phyloP scores from a whole-genome alignment of 176 grass and related monocot genomes.

The Cenchrus americanus region DNA sequence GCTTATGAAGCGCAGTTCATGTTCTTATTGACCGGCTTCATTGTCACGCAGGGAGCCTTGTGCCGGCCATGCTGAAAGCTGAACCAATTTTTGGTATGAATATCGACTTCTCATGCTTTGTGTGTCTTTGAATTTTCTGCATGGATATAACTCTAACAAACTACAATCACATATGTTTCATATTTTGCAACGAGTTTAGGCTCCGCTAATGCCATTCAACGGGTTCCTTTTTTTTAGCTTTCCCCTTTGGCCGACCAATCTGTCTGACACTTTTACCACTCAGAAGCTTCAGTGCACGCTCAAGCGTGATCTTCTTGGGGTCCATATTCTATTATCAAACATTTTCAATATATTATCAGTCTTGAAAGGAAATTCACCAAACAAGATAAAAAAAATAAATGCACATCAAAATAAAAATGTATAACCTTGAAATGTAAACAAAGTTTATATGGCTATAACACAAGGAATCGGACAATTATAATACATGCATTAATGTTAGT shows the following conservation, averaged over 20 bases:
- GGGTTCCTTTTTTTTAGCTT: slow-evolving; percentile 37
- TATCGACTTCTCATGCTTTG: slow-evolving; percentile 10
- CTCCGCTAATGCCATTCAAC: slow-evolving; percentile 52
- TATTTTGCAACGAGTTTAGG: background rate
- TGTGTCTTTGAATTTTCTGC: slow-evolving; percentile 15
- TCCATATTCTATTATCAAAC: slow-evolving; percentile 49
- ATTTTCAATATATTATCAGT: slow-evolving; percentile 46
- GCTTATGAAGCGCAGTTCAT: background rate
- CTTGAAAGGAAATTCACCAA: slow-evolving; percentile 13
- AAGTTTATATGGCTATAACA: background rate
- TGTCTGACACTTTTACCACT: slow-evolving; percentile 68
- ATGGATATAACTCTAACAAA: background rate
- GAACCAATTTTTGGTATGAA: background rate
- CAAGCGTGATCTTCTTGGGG: slow-evolving; percentile 67
- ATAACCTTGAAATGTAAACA: background rate
- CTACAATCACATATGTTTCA: background rate
- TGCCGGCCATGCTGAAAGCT: background rate
- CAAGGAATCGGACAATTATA: background rate
- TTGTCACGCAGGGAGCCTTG: background rate
- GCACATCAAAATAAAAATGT: background rate
- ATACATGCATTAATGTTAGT: background rate
- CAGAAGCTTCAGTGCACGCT: slow-evolving; percentile 69
- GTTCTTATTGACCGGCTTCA: background rate
- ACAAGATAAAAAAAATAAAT: background rate
- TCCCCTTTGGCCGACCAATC: slow-evolving; percentile 70